Evolutionary conservation across 176 grass and related monocot species (phyloP), one percentile per base, ranked within the genome.

Genomic region (Cenchrus americanus): DNA sequence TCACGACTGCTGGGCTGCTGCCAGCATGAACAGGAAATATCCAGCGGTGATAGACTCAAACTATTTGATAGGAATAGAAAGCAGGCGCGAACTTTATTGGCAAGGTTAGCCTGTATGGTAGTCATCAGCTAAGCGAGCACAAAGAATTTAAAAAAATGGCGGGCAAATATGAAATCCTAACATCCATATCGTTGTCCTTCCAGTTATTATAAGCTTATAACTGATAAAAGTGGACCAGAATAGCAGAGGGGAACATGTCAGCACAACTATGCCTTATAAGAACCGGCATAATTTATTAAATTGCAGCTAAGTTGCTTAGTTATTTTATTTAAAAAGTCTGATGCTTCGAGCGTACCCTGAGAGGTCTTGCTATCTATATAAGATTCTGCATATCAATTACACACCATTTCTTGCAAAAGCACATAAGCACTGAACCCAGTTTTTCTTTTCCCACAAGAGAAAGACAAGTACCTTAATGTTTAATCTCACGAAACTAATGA

Each of bases 51-150:
- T 5, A 6, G 30, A 71, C 0, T 14, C n/a, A 71, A 17, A 71
- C 46, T 46, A 81, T 47, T 73, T 61, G 62, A 26, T 14, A 79
- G 6, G 21, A 5, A 41, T 7, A 8, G n/a, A 58, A 75, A 84
- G 42, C 10, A 67, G 42, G 5, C 0, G 13, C 21, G 48, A 24
- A 19, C 10, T 62, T 79, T 69, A 14, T 14, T 63, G 78, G 51
- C 49, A 81, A 73, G 42, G 24, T 63, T 59, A 63, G 14, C 32
- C 50, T 57, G 37, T 74, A 58, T 54, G n/a, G 57, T 61, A 60
- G 18, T 69, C 62, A 8, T 74, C 49, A 49, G 21, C 63, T 81
- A 51, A 69, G 21, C 18, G 37, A 75, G 78, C 78, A 68, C 59
- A 85, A 13, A 69, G 8, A 21, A 32, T 37, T 37, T 4, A 53